A percentile compares a stretch with the other conserved stretches of the same genome.
Evolutionary conservation across 2,329 filamentous ascomycete species (phyloP).

Genomic region (Cordyceps sp.): DNA sequence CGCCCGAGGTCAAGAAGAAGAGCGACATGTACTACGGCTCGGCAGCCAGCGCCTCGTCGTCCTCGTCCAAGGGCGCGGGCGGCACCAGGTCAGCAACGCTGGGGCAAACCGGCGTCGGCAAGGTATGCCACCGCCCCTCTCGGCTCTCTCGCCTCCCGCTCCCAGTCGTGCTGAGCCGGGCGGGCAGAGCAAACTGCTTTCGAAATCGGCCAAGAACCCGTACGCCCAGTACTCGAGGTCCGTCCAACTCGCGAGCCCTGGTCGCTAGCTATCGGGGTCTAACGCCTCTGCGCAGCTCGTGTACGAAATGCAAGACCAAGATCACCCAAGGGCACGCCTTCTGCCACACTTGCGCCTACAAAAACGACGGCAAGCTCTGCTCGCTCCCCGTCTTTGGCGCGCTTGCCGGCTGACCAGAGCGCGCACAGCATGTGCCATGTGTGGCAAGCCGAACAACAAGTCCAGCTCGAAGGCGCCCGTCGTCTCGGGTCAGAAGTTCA

Average conservation of each 20-base stretch:
- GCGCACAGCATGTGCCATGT: conserved; percentile 40
- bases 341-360: conserved; percentile 47
- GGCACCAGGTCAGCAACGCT: conserved; percentile 34
- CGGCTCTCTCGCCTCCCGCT: neutral
- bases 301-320: conserved; percentile 45
- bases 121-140: no score
- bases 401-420: conserved; percentile 3
- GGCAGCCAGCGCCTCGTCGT: conserved; percentile 14
- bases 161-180: neutral
- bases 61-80: conserved; percentile 18
- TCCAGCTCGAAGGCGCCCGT: conserved; percentile 31
- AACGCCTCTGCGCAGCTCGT: conserved; percentile 23
- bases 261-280: neutral
- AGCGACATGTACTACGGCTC: conserved; percentile 50
- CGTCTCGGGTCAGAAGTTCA: conserved; percentile 45
- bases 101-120: conserved; percentile 40
- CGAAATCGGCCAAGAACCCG: conserved; percentile 47
- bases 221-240: conserved; percentile 40
- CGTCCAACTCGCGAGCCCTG: neutral
- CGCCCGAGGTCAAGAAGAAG: conserved; percentile 50
- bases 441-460: conserved; percentile 41
- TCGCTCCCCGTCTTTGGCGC: neutral
- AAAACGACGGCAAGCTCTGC: conserved; percentile 33
- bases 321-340: conserved; percentile 42
- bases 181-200: conserved; percentile 43